Percentiles rank a stretch among this genome's conserved stretches.
phyloP scores from a whole-genome alignment of 2,329 filamentous ascomycete genomes.

The Aspergillus cejpii region DNA sequence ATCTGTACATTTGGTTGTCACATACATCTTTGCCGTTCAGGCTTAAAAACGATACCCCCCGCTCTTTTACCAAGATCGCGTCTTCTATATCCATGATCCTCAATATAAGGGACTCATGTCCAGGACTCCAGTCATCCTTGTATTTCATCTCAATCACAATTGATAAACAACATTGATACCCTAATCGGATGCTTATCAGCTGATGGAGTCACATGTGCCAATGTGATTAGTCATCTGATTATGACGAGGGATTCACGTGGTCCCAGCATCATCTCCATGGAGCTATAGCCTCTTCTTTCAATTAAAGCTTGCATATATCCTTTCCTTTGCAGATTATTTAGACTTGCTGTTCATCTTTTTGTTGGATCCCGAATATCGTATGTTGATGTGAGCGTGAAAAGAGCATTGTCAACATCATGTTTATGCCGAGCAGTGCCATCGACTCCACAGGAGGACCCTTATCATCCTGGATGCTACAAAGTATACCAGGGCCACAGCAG shows the following conservation, averaged over 20 bases:
- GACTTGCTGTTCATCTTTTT: background rate
- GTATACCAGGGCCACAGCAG: slow-evolving; percentile 32
- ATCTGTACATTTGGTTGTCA: background rate
- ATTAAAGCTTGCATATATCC: no score
- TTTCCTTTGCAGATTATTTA: background rate
- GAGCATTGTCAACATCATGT: background rate
- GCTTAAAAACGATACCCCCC: background rate
- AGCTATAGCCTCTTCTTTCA: background rate
- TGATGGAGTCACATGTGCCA: slow-evolving; percentile 3
- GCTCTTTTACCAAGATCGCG: background rate
- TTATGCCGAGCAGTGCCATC: slow-evolving; percentile 5
- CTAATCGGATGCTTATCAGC: slow-evolving; percentile 1
- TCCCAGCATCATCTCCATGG: background rate
- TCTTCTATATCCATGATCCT: background rate
- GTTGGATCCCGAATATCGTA: background rate
- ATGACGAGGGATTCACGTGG: slow-evolving; percentile 8
- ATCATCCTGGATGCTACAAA: slow-evolving; percentile 12
- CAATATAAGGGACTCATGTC: background rate
- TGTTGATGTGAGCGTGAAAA: background rate
- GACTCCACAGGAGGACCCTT: slow-evolving; percentile 8
- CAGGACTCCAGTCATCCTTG: no score
- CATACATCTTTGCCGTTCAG: background rate
- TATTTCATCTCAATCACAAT: background rate
- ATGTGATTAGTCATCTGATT: background rate
- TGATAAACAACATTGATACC: background rate